These are phyloP conservation scores for Eucalyptus sp. DNA, from an alignment of 345 rosid genomes.

Conservation along the genomic window DNA sequence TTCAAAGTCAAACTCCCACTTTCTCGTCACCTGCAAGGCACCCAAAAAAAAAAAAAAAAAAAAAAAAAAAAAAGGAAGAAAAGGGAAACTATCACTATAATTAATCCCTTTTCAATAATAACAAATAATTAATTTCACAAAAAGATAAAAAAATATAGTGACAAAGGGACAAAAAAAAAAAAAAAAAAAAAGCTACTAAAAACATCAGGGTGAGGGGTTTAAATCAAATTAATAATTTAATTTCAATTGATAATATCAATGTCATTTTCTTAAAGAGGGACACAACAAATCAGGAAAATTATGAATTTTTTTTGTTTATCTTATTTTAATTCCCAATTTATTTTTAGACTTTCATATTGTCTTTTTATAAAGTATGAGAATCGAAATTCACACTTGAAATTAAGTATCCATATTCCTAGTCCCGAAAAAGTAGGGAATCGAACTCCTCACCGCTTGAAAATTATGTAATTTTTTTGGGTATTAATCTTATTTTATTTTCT, in stretches of 20 bases:
- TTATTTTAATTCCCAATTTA: too few relatives aligned
- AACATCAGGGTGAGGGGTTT: background rate
- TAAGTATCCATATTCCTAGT: rapidly evolving
- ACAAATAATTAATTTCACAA: background rate
- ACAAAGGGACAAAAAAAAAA: background rate
- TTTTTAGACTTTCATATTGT: rapidly evolving
- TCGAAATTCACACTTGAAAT: too few relatives aligned
- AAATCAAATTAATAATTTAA: background rate
- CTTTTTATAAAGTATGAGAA: too few relatives aligned
- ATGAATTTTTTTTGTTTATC: too few relatives aligned
- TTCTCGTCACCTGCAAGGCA: background rate
- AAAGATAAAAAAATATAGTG: background rate
- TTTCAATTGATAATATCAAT: background rate
- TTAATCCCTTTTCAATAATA: background rate
- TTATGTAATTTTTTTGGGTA: too few relatives aligned
- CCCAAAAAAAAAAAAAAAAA: background rate
- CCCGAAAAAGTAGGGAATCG: too few relatives aligned
- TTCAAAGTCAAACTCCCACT: background rate
- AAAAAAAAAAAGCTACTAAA: background rate
- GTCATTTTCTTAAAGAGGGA: background rate
- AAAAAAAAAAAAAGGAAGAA: background rate
- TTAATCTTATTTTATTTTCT: background rate
- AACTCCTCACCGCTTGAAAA: rapidly evolving
- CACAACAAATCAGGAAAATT: too few relatives aligned
- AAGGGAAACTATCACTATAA: background rate